Evolutionary conservation across 176 grass and related monocot species (phyloP), one percentile per base, ranked within the genome.

Genomic region (Tillandsia leiboldiana): DNA sequence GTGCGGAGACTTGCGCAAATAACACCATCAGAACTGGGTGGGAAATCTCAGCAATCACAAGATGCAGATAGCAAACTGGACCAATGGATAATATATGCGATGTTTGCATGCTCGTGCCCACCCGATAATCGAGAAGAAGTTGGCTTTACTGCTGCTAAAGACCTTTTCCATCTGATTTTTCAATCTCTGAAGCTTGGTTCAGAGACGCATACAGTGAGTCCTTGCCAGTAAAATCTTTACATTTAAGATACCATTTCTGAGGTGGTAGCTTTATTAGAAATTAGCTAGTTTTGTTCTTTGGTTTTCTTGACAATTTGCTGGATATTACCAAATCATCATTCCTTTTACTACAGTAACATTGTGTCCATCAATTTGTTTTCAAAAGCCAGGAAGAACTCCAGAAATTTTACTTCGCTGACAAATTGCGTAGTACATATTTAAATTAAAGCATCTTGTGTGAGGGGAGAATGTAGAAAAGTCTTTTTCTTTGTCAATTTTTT

Each of bases 11-110:
- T 97, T 72, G 86, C 85, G 65, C 89, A 90, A 68, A 87, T 97
- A 71, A 97, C 93, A 29, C 93, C 88, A 67, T 69, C 84, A 1
- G 93, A 97, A 53, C 81, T 97, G 23, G 93, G 93, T 70, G 93
- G 93, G 74, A 97, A 92, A 79, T 84, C 86, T 64, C 79, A 96
- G 66, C 88, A 91, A 48, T 83, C 78, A 50, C 88, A 88, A 67
- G 93, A 97, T 84, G 47, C 86, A 29, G 93, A 97, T 57, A 81
- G 82, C 63, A 97, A 97, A 70, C 82, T 92, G 20, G 93, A 97
- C 20, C 93, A 97, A 53, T 97, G 93, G 93, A 75, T 97, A 66
- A 87, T 97, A 82, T 97, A 97, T 81, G 89, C 89, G 5, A 97
- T 92, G 77, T 92, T 97, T 90, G 82, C 82, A 74, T 97, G 93